phyloP scores from a whole-genome alignment of 2,329 filamentous ascomycete species.

The Claviceps quebecensis region DNA sequence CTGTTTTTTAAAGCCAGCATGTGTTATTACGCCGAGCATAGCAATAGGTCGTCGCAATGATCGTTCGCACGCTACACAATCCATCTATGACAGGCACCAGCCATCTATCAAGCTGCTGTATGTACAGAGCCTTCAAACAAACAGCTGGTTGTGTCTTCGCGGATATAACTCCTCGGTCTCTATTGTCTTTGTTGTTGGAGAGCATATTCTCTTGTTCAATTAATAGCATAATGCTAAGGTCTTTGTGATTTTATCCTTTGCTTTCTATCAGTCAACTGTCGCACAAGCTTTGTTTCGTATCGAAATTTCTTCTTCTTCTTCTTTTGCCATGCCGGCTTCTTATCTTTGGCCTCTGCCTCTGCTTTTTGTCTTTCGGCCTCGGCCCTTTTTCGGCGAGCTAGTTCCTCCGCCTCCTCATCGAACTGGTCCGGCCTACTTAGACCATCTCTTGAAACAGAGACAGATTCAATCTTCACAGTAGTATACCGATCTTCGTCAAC shows the following conservation, averaged over 20 bases:
- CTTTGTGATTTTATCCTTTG: conserved; percentile 44
- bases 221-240: neutral
- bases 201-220: neutral
- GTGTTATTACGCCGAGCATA: neutral
- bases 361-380: conserved; percentile 15
- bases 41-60: neutral
- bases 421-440: conserved; percentile 39
- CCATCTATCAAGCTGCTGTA: conserved; percentile 17
- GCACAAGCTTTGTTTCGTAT: conserved; percentile 79
- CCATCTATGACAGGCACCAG: conserved; percentile 15
- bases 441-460: conserved; percentile 64
- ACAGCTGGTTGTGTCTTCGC: conserved; percentile 14
- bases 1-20: neutral
- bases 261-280: conserved; percentile 60
- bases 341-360: conserved; percentile 17
- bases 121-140: conserved; percentile 14
- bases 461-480: conserved; percentile 83
- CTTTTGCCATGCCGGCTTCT: conserved; percentile 31
- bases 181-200: neutral
- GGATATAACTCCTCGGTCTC: conserved; percentile 11
- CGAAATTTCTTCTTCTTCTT: conserved; percentile 85
- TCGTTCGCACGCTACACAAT: conserved; percentile 12
- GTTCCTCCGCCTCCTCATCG: conserved; percentile 23
- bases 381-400: conserved; percentile 9
- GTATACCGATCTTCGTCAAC: conserved; percentile 94